phyloP scores from a whole-genome alignment of 306 rosid species.

The Medicago truncatula region MtrunA17r5.0-ANR NC_053043.1:23286001-23286500 shows the following conservation, averaged over 20 bases:
- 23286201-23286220: not conserved
- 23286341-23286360: not conserved
- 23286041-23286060: too few species aligned
- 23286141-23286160: too few species aligned
- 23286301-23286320: slow-evolving; percentile 18
- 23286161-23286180: too few species aligned
- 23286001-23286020: too few species aligned
- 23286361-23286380: not conserved
- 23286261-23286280: not conserved
- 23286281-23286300: not conserved
- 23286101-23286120: too few species aligned
- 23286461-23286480: not conserved
- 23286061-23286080: too few species aligned
- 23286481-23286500: slow-evolving; percentile 7
- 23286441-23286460: not conserved
- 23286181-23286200: not conserved
- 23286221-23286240: not conserved
- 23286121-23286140: too few species aligned
- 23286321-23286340: not conserved
- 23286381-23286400: not conserved
- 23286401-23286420: not conserved
- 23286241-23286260: not conserved
- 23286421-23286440: not conserved
- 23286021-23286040: too few species aligned
- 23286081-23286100: too few species aligned